Evolutionary conservation across 176 grass and related monocot species (phyloP), one percentile per base, ranked within the genome.

Genomic region (Aegilops bicornis): DNA sequence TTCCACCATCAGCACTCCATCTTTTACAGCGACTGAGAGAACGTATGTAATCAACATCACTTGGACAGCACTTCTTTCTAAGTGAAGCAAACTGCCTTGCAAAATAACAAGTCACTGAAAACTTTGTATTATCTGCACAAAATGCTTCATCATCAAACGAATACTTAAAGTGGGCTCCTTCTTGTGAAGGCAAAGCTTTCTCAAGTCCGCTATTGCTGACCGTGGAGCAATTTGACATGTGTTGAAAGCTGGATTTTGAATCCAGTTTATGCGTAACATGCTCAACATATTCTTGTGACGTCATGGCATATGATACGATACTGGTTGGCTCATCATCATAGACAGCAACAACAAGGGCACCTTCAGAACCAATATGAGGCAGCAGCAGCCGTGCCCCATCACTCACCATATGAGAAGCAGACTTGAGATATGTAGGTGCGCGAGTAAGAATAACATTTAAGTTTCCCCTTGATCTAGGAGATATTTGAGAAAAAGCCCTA

Each of bases 301-400:
- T 86, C 88, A 98, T 86, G 52, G 84, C 91, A 84, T 98, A 95
- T 43, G 93, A 94, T 72, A 98, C 85, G 78, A 95, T 89, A 64
- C 96, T 95, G 58, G 93, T 92, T 40, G 93, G 93, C 79, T 98
- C 96, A 16, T 95, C 90, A 88, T 98, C 93, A 92, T 98, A 98
- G 30, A 98, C 88, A 78, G 93, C 79, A 87, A 98, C 82, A 69
- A 85, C 82, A 83, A 82, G 76, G 75, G 88, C 82, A 89, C 94
- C 80, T 85, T 84, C 86, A 60, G 65, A 88, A 71, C 83, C 68
- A 68, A 82, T 82, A 86, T 92, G 93, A 62, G 93, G 95, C 32
- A 93, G 83, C 60, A 98, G 82, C 68, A 98, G 45, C 22, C 96
- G 89, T 62, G 89, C 91, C 48, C 91, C 91, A 86, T 93, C 91